Evolutionary conservation across 2,329 filamentous ascomycete species (phyloP), one percentile per base, ranked within the genome.

Genomic region (Penicillium sp.): DNA sequence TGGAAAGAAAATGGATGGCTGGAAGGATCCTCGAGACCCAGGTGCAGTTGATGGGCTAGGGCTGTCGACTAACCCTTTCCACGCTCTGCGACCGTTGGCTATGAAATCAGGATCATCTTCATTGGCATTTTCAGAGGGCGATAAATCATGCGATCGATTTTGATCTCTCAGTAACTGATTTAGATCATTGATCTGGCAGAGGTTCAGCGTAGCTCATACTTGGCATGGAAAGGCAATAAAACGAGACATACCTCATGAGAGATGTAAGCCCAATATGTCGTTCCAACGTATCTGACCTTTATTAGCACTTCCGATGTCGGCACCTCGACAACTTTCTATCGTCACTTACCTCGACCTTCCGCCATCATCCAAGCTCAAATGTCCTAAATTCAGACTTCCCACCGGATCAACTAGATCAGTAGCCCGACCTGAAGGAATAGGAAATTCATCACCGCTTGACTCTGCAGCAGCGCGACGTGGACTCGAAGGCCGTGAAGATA

Each of bases 211-310:
- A 37, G 31, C 31, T 6, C n/a, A 13, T 19, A 19, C 26, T 35
- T 23, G 9, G 13, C 53, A 47, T 13, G 16, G 26, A 11, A 19
- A 31, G 27, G 26, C n/a, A 47, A 39, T 4, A 23, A 14, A 13
- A 14, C 14, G 6, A 37, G 14, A 26, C 11, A 53, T 72, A 77
- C 75, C 69, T 78, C 76, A 33, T 76, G 71, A 9, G 75, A 76
- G 31, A 79, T 77, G 63, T 78, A 78, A 26, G 76, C 76, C 75
- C 75, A 78, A 57, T 77, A 78, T 11, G 76, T 78, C 6, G 75
- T 78, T 23, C 76, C 76, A 23, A 79, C 76, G 58, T 78, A 78
- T 69, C 76, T 77, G 55, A n/a, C 31, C 7, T 44, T 44, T 27
- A 33, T 46, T 26, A 49, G 42, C 11, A 13, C 21, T 10, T 19